A percentile compares a stretch with the other conserved stretches of the same genome.
phyloP scores from a whole-genome alignment of 805 yeast species.

The Candida insectalens region DNA sequence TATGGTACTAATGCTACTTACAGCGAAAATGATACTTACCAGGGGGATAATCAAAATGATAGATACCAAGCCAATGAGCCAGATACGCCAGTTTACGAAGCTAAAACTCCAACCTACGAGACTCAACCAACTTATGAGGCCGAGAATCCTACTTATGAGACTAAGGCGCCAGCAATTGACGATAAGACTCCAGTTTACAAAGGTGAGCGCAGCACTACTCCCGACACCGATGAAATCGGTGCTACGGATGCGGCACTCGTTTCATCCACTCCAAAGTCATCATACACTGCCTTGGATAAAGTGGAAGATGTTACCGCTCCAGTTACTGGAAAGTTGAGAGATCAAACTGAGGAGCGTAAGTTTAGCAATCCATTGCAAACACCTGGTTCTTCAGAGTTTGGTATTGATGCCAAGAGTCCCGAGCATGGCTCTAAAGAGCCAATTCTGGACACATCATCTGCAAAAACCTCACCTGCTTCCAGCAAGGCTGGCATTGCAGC shows the following conservation, averaged over 20 bases:
- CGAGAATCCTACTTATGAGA: not conserved
- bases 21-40: too few species aligned
- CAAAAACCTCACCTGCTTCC: not conserved
- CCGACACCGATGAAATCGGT: too few species aligned
- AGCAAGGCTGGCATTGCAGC: not conserved
- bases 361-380: slow-evolving; percentile 1
- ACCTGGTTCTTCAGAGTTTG: not conserved
- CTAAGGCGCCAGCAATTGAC: not conserved
- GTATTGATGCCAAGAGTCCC: not conserved
- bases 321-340: too few species aligned
- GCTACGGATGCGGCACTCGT: not conserved
- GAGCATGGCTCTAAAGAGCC: not conserved
- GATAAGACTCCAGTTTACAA: not conserved
- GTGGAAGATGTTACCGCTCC: too few species aligned
- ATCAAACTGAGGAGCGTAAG: not conserved
- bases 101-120: not conserved
- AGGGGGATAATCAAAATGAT: too few species aligned
- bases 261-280: slow-evolving; percentile 2
- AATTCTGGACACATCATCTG: not conserved
- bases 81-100: not conserved
- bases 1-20: not conserved
- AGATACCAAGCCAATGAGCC: too few species aligned
- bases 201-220: too few species aligned
- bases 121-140: not conserved
- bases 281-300: not conserved